Evolutionary conservation across 768 basidiomycete genomes (phyloP).

Genomic region (Phanerochaete carnosa): DNA sequence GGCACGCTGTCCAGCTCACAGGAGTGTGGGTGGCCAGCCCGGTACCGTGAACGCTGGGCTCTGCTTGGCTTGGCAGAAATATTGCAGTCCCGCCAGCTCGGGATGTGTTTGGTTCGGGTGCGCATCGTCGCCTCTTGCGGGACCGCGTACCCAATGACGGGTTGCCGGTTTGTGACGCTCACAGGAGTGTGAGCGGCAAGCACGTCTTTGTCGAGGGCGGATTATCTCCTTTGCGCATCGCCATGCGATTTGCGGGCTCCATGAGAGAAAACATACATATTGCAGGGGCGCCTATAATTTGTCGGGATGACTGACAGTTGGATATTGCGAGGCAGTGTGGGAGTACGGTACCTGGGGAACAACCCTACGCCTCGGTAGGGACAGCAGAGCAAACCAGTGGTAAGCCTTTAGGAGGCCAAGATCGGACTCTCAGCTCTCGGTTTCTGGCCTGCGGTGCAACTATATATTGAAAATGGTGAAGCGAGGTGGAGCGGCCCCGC

Average conservation of each 20-base stretch:
- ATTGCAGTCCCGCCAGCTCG: neutral
- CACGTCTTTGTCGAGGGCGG: neutral
- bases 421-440: too few species aligned
- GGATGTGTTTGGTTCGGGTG: too few species aligned
- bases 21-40: neutral
- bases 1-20: neutral
- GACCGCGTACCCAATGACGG: neutral
- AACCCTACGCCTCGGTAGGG: neutral
- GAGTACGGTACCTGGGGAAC: neutral
- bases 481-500: too few species aligned
- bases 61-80: neutral
- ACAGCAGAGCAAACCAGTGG: neutral
- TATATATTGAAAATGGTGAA: too few species aligned
- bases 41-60: neutral
- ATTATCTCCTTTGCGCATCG: neutral
- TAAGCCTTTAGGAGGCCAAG: neutral
- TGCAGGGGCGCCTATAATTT: too few species aligned
- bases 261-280: neutral
- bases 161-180: neutral
- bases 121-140: neutral
- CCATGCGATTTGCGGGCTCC: neutral
- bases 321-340: neutral
- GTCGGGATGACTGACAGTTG: neutral
- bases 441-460: too few species aligned
- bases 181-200: neutral